Evolutionary conservation across 2,329 filamentous ascomycete genomes (phyloP), one percentile per base, ranked within the genome.

Genomic region (Ilyonectria mors-panacis): DNA sequence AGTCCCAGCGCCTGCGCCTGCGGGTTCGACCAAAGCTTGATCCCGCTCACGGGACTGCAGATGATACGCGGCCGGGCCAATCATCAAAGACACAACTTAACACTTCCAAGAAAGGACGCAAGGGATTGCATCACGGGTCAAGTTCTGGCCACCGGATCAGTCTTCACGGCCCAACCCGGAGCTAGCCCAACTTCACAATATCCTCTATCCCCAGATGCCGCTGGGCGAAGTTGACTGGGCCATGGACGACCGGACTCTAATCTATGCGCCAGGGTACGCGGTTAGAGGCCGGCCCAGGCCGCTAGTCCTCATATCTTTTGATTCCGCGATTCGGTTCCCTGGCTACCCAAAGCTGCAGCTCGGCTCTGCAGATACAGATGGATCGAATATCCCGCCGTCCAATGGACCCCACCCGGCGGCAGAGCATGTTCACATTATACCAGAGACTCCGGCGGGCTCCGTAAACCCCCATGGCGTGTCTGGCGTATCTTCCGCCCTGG

Each of bases 161-260:
- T 54, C 51, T 23, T 45, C 28, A 53, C 68, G 42, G 28, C 42
- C 30, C 21, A 26, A 58, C 30, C 30, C 10, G 17, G 37, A 42
- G 7, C 47, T 66, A n/a, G 63, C 76, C 26, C 73, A 77, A n/a
- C 63, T 82, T 4, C 72, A 78, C 28, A 68, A 77, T 7, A 73
- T 87, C 5, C 74, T 83, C 50, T 85, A 82, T 37, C 73, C 69
- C 8, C 33, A 63, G 44, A 51, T 60, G 17, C 51, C 65, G 62
- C 81, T 85, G 1, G 79, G 79, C 0, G 66, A 69, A 6, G 75
- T 86, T 2, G 76, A 81, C 2, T 85, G 84, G 19, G 76, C 73
- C 17, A 83, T 82, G 73, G 85, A 88, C 67, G 83, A 86, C n/a
- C 76, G 82, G 13, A 81, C 80, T 5, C 67, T 87, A n/a, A 75